Evolutionary conservation across 2,329 filamentous ascomycete genomes (phyloP).

Genomic region (Diaporthe aspalathi): DNA sequence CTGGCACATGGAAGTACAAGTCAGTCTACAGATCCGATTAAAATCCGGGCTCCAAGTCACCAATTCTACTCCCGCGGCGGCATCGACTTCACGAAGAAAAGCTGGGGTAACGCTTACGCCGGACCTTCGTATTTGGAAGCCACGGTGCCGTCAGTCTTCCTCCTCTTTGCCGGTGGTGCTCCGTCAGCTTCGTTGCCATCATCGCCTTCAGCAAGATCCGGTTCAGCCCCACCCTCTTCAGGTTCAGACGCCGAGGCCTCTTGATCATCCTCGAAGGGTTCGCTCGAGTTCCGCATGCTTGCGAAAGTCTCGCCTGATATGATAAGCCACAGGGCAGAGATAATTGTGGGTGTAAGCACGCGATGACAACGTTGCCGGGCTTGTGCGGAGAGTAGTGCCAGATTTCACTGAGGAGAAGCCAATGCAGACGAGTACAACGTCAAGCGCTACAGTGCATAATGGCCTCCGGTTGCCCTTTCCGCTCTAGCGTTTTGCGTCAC

Average conservation of each 20-base stretch:
- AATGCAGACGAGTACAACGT: neutral
- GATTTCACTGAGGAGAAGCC: neutral
- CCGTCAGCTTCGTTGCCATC: constrained; percentile 4
- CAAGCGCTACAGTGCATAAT: neutral
- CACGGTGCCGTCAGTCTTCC: neutral
- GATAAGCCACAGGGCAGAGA: neutral
- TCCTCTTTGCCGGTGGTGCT: neutral
- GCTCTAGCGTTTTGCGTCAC: too few species aligned
- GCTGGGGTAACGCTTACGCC: neutral
- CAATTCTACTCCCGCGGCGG: too few species aligned
- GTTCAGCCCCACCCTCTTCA: neutral
- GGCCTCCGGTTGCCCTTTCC: neutral
- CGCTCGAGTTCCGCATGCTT: neutral
- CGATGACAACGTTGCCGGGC: neutral
- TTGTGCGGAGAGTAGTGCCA: neutral
- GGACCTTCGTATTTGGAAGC: constrained; percentile 3
- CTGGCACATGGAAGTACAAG: neutral
- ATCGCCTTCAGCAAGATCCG: neutral
- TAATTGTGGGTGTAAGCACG: neutral
- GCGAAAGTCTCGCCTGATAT: neutral
- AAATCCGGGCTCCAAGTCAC: neutral
- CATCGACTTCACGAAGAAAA: too few species aligned
- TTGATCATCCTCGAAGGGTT: neutral
- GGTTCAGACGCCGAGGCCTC: constrained; percentile 12
- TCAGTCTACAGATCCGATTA: neutral